Evolutionary conservation across 495 filamentous ascomycete genomes (phyloP), one percentile per base, ranked within the genome.

Genomic region (Astrothelium subdiscretum): DNA sequence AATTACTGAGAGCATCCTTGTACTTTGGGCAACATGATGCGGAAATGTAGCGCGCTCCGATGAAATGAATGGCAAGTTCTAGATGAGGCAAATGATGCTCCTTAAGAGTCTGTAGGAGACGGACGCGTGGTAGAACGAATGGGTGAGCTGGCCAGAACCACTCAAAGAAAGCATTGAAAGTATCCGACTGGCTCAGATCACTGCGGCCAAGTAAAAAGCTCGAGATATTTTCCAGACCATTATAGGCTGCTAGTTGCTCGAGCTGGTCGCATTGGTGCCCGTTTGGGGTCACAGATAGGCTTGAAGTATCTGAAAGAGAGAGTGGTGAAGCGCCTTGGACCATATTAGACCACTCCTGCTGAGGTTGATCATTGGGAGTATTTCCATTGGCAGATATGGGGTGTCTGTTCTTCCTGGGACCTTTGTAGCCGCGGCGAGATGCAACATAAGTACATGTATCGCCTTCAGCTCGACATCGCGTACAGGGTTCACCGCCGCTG

Each of bases 111-210:
- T 66, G 64, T 32, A 69, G 3, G 24, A 83, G 75, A 59, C 72
- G 73, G 42, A 71, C 64, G 31, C 74, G 73, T 3, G 83, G 83
- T 0, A 84, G 67, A 3, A 83, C 71, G 64, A 90, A 81, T 0
- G 89, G 89, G 68, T 92, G 89, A 2, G 82, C 79, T 2, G 77
- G 77, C 65, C 90, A 83, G 68, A 91, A 91, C 72, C 83, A 80
- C 48, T 76, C 71, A 70, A 82, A 86, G 67, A 81, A 86, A 11
- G 82, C 70, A 58, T 80, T 76, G 31, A 80, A 38, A 11, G 67
- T 40, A 32, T 42, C 40, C 11, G 51, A 61, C 6, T 59, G 20
- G 43, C 31, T 43, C 2, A 52, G 38, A 11, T 61, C 52, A 26
- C 40, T 27, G 6, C 35, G 40, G 32, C 0, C 59, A 18, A 3